A percentile compares a stretch with the other conserved stretches of the same genome.
These are phyloP conservation scores for Apiospora phragmitis DNA, from an alignment of 2,329 filamentous ascomycete genomes.

Conservation along the genomic window DNA sequence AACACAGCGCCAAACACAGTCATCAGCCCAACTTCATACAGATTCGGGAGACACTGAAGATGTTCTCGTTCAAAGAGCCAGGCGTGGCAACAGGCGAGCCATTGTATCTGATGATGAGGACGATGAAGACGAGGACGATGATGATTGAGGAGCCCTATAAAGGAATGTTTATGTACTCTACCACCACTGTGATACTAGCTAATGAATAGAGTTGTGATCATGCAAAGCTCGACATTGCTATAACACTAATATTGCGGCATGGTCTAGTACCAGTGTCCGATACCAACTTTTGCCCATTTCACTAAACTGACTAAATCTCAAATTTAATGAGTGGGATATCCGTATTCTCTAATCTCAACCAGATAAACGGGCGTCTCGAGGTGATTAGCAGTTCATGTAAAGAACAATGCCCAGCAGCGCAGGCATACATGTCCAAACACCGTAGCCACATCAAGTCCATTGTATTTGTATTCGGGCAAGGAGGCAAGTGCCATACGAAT, in stretches of 20 bases:
- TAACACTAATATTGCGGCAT: background rate
- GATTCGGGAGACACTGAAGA: conserved; percentile 17
- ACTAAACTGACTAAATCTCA: background rate
- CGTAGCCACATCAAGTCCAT: no score
- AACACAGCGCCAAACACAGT: conserved; percentile 12
- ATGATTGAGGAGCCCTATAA: conserved; percentile 10
- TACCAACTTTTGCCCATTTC: background rate
- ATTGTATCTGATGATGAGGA: conserved; percentile 21
- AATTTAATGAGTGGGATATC: background rate
- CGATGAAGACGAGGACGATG: conserved; percentile 13
- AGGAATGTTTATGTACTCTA: background rate
- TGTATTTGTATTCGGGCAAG: no score
- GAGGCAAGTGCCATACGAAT: no score
- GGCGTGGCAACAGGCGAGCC: conserved; percentile 15
- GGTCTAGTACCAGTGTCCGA: no score
- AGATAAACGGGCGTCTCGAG: background rate
- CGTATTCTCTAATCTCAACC: background rate
- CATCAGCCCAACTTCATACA: conserved; percentile 13
- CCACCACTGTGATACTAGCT: background rate
- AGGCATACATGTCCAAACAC: no score
- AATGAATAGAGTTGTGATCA: background rate
- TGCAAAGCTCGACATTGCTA: background rate
- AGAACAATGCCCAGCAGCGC: no score
- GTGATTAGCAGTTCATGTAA: no score
- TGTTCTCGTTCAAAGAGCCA: conserved; percentile 12